These are phyloP conservation scores for Metschnikowia rubicola DNA, from an alignment of 805 yeast species.

Conservation along the genomic window DNA sequence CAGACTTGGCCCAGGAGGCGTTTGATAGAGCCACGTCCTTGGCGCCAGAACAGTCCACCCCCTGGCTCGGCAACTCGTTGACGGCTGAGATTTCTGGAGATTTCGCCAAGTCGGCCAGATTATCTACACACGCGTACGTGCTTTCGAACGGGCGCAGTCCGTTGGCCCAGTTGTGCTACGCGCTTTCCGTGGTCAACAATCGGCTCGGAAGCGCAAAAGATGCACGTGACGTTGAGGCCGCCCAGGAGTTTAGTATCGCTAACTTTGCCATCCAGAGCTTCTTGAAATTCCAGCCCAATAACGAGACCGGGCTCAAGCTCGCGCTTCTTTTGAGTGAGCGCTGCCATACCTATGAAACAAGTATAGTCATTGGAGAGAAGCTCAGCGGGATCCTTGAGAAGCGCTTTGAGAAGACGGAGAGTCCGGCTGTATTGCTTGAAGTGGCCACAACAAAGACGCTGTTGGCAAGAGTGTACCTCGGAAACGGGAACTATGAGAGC, in stretches of 20 bases:
- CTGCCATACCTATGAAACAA: constrained; percentile 56
- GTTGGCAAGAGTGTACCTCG: constrained; percentile 68
- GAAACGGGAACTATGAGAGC: constrained; percentile 47
- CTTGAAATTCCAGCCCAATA: constrained; percentile 58
- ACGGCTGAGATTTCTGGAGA: constrained; percentile 52
- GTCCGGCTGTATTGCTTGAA: constrained; percentile 40
- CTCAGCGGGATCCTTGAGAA: constrained; percentile 51
- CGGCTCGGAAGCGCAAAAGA: constrained; percentile 42
- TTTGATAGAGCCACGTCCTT: constrained; percentile 72
- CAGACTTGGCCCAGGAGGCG: constrained; percentile 68
- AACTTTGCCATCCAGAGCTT: constrained; percentile 62
- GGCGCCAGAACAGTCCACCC: constrained; percentile 67
- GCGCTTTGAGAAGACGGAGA: constrained; percentile 55
- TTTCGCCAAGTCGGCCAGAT: constrained; percentile 43
- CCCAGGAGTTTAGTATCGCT: constrained; percentile 67
- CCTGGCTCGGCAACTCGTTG: constrained; percentile 89
- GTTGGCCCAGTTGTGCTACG: constrained; percentile 69
- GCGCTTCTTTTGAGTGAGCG: constrained; percentile 64
- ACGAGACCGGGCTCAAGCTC: constrained; percentile 53
- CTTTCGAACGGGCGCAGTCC: constrained; percentile 73
- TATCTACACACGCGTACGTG: constrained; percentile 75
- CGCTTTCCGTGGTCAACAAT: constrained; percentile 50
- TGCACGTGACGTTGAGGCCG: constrained; percentile 53
- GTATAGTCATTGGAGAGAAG: constrained; percentile 44
- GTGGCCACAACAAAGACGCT: constrained; percentile 65